Evolutionary conservation across 1,284 basidiomycete genomes (phyloP), one percentile per base, ranked within the genome.

Genomic region (Cryptococcus depauperatus): DNA sequence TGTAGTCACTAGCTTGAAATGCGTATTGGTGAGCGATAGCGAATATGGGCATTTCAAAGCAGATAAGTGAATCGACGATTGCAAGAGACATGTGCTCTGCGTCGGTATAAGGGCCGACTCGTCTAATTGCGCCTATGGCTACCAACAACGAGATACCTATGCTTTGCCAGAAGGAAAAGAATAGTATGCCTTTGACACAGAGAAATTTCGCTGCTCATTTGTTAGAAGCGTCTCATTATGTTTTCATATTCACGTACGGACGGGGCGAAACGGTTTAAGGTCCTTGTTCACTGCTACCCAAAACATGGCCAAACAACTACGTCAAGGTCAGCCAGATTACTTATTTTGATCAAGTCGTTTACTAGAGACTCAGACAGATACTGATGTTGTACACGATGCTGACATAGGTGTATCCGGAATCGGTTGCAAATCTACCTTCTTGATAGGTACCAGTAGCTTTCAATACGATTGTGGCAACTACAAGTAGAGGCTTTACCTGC

Each of bases 141-240:
- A 96, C 93, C 18, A 97, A 78, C 57, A 90, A 79, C 23, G 90
- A 92, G 43, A 98, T 81, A 35, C 68, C 79, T 35, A 96, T 80
- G 13, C 84, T 80, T 66, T 98, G 93, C 93, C 93, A 99, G 74
- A 98, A 99, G 0, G 85, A 92, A 71, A 95, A 93, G 76, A 97
- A 96, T 35, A 98, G 77, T 55, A 98, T 92, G 39, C 90, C 91
- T 67, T 98, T 97, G 59, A 98, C 88, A 66, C 91, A 97, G 21
- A 98, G 80, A 70, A 98, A 98, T 69, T 96, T 95, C 6, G 90
- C 89, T 68, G 85, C 9, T 26, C 27, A n/a, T 14, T 8, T 25
- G 2, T 1, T 8, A 4, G 16, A 16, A n/a, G 26, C 22, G 13
- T 14, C 16, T 19, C 18, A 19, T n/a, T 11, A n/a, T n/a, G n/a